Evolutionary conservation across 495 filamentous ascomycete genomes (phyloP).

Genomic region (Glonium stellatum): DNA sequence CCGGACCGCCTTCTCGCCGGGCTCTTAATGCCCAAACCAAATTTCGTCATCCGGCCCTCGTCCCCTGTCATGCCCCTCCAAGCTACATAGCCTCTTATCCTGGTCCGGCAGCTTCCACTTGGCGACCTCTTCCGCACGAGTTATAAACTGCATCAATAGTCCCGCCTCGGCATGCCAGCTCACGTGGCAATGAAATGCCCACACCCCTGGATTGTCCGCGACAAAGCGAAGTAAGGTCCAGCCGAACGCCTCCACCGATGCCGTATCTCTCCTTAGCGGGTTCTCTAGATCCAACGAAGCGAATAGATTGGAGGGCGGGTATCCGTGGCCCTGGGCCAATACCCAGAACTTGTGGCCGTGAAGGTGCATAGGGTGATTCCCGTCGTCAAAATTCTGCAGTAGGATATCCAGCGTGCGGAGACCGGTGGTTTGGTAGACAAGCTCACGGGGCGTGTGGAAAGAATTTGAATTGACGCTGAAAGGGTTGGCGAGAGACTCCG

Average conservation of each 20-base stretch:
- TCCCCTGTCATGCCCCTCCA: conserved; percentile 40
- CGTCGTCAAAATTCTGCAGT: conserved; percentile 36
- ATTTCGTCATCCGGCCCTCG: conserved; percentile 42
- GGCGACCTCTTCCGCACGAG: conserved; percentile 40
- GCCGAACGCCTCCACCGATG: conserved; percentile 31
- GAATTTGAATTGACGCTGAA: conserved; percentile 27
- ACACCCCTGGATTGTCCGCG: conserved; percentile 34
- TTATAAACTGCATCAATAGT: conserved; percentile 53
- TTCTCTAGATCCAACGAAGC: conserved; percentile 25
- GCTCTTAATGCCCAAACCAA: conserved; percentile 12
- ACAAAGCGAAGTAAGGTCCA: conserved; percentile 32
- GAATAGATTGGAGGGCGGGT: conserved; percentile 37
- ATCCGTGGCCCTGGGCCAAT: conserved; percentile 48
- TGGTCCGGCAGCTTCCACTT: conserved; percentile 41
- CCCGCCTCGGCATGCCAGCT: conserved; percentile 55
- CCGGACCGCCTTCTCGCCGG: too few species aligned
- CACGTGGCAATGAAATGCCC: conserved; percentile 36
- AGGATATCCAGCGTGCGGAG: conserved; percentile 30
- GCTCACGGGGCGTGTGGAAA: conserved; percentile 22
- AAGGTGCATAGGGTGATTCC: conserved; percentile 33
- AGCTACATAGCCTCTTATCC: conserved; percentile 39
- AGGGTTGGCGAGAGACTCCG: neutral
- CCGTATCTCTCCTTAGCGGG: conserved; percentile 32
- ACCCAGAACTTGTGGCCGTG: conserved; percentile 54
- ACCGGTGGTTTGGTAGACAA: conserved; percentile 31